Base-by-base conservation (phyloP, 106 monocot species). In the Platanthera guangdongensis region DNA sequence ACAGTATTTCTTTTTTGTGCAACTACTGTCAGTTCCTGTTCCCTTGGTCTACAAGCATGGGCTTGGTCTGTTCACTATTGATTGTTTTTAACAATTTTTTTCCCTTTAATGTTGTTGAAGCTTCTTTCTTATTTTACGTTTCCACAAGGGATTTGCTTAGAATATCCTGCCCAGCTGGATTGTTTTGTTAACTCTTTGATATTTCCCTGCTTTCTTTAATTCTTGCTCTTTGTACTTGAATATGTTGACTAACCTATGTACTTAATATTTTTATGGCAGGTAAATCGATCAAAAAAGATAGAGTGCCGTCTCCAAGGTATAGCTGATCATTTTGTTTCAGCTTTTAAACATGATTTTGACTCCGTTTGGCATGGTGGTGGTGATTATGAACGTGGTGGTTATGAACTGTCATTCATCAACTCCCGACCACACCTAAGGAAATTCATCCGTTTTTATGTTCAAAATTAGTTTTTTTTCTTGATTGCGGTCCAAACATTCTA, bases 281-380 rank as follows among this genome's bases (percentile, higher is more conserved):
- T 77, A 87, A 90, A 82, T 50, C 30, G 21, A 80, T 47, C 28
- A 80, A 62, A 18, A 86, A 84, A 50, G 82, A 79, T 51, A 72
- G 78, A 70, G 21, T 71, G 28, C 72, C 77, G 57, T 73, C 81
- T 76, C 81, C 82, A 76, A 88, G 84, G 88, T 88, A 82, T 25
- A 30, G 32, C 65, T 60, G 39, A 32, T 32, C 39, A 16, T 75
- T 21, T 76, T 47, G 25, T 39, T 7, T 48, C 4, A 46, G 47
- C 47, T 57, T 7, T 62, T 18, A 48, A 52, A 16, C 9, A 49
- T 55, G 47, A 8, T 32, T 47, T 48, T 5, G 13, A 47, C 39
- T 39, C 39, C 1, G 39, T 39, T 39, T 39, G 39, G 39, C 39
- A 3, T 39, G 39, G 39, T 39, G 39, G 39, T 39, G 39, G 39